phyloP scores from a whole-genome alignment of 805 yeast species.

The Saccharomycopsis sp. region DNA sequence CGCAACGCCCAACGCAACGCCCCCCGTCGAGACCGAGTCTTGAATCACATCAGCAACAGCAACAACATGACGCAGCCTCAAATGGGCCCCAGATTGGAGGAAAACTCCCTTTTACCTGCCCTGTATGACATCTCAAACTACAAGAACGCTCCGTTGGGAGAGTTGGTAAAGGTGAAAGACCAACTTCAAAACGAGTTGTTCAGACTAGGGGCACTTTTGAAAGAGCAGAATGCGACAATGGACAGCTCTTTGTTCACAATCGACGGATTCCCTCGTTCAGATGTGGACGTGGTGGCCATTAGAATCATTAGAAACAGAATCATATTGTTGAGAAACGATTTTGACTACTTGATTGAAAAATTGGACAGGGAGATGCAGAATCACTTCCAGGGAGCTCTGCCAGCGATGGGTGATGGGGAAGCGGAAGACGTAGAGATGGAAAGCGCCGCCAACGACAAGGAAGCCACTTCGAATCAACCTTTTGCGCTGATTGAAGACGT shows the following conservation, averaged over 20 bases:
- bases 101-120: no score
- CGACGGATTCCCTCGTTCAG: conserved; percentile 84
- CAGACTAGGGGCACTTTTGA: conserved; percentile 35
- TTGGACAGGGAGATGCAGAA: conserved; percentile 39
- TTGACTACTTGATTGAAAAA: conserved; percentile 37
- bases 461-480: conserved; percentile 6
- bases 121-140: no score
- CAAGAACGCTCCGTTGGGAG: no score
- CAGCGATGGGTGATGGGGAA: no score
- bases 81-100: no score
- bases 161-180: no score
- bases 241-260: conserved; percentile 49
- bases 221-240: conserved; percentile 47
- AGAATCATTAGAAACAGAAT: conserved; percentile 55
- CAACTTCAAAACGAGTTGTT: conserved; percentile 29
- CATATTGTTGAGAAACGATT: conserved; percentile 63
- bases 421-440: not conserved
- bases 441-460: not conserved
- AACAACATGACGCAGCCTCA: no score
- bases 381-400: conserved; percentile 30
- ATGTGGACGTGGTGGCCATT: conserved; percentile 68
- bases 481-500: conserved; percentile 13
- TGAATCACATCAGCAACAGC: no score
- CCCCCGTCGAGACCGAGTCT: no score
- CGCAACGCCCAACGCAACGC: no score